A percentile compares a stretch with the other conserved stretches of the same genome.
These are phyloP conservation scores for Tillandsia leiboldiana DNA, from an alignment of 176 grass and related monocot species.

Conservation along the genomic window DNA sequence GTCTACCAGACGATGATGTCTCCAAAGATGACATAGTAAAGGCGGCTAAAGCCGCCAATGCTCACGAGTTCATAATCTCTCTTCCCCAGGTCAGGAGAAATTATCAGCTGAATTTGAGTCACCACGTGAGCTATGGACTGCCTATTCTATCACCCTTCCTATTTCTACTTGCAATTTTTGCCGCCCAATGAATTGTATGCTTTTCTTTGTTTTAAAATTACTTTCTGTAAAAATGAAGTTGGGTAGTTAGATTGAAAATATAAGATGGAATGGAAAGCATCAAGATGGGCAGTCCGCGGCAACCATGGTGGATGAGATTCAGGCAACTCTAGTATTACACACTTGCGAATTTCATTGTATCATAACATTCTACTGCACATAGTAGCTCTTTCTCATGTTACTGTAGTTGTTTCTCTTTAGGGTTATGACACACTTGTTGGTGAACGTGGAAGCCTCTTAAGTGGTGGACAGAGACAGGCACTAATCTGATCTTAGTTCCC, in stretches of 20 bases:
- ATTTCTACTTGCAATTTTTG: not conserved
- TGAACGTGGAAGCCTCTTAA: conserved; percentile 78
- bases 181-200: no score
- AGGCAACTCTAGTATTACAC: no score
- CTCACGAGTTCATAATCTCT: conserved; percentile 96
- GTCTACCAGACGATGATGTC: conserved; percentile 80
- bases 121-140: no score
- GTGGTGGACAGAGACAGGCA: conserved; percentile 98
- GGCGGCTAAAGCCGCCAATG: conserved; percentile 94
- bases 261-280: no score
- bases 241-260: no score
- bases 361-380: not conserved
- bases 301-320: no score
- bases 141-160: no score
- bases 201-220: no score
- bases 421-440: conserved; percentile 87
- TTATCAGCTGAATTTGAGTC: not conserved
- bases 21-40: conserved; percentile 97
- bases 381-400: not conserved
- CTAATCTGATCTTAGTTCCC: conserved; percentile 1
- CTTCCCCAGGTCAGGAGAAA: conserved; percentile 62
- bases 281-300: no score
- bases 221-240: no score
- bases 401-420: conserved; percentile 26
- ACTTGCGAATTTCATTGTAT: not conserved